Percentiles rank a stretch among this genome's conserved stretches.
These are phyloP conservation scores for Tolypocladium nubicola DNA, from an alignment of 2,329 filamentous ascomycete genomes.

Conservation along the genomic window DNA sequence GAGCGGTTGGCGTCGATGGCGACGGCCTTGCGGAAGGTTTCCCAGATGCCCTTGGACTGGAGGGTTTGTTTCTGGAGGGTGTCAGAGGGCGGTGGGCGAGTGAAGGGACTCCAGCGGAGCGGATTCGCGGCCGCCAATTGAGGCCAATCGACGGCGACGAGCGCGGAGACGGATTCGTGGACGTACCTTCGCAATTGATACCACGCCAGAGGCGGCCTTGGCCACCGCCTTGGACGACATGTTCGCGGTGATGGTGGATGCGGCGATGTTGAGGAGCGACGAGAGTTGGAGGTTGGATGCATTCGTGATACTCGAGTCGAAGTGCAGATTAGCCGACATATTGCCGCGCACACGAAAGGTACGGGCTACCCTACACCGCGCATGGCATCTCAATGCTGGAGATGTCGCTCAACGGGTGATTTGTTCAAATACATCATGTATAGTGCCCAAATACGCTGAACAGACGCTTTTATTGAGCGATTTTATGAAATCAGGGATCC, in stretches of 20 bases:
- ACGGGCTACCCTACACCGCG: not conserved
- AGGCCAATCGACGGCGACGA: not conserved
- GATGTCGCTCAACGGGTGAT: no score
- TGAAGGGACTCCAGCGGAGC: constrained; percentile 5
- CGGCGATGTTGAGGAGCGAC: constrained; percentile 5
- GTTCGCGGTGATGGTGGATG: constrained; percentile 19
- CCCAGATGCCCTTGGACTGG: constrained; percentile 83
- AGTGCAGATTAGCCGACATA: constrained; percentile 7
- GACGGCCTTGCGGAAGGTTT: constrained; percentile 64
- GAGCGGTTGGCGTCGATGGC: constrained; percentile 82
- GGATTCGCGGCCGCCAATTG: not conserved
- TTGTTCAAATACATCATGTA: no score
- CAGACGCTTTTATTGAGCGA: no score
- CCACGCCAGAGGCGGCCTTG: constrained; percentile 42
- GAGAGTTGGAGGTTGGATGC: constrained; percentile 5
- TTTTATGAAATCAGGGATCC: not conserved
- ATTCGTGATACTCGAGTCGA: constrained; percentile 4
- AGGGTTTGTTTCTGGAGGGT: constrained; percentile 80
- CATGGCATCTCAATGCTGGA: not conserved
- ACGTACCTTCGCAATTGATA: constrained; percentile 48
- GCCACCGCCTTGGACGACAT: constrained; percentile 54
- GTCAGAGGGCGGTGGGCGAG: not conserved
- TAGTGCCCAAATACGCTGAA: no score
- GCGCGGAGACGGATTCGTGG: not conserved
- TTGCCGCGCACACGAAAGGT: constrained; percentile 1